Evolutionary conservation across 2,329 filamentous ascomycete genomes (phyloP).

Genomic region (Immersiporthe knoxdaviesiana): DNA sequence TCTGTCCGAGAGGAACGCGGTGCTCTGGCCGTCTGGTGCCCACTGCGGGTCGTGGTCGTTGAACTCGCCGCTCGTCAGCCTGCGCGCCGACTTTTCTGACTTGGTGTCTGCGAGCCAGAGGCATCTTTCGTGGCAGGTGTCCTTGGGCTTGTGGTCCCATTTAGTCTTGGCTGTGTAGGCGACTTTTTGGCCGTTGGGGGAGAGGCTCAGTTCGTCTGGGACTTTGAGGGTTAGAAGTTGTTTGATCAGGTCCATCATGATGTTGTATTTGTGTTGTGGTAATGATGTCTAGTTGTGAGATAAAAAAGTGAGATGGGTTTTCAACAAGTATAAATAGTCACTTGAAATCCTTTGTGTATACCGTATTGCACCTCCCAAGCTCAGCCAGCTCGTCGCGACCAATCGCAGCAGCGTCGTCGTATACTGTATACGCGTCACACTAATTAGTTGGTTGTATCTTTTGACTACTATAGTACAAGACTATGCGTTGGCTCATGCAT

Average conservation of each 20-base stretch:
- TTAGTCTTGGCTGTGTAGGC: not conserved
- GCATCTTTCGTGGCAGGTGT: not conserved
- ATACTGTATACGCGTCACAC: not conserved
- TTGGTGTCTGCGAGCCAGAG: constrained; percentile 15
- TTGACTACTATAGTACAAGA: not conserved
- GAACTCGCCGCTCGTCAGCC: constrained; percentile 11
- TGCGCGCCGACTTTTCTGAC: constrained; percentile 4
- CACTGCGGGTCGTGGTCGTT: constrained; percentile 16
- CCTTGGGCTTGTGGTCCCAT: not conserved
- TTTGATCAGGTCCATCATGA: constrained; percentile 2
- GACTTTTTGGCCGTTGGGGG: constrained; percentile 29
- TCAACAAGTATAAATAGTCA: no score
- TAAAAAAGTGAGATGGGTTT: no score
- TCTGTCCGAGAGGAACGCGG: constrained; percentile 12
- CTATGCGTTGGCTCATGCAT: not conserved
- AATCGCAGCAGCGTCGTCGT: no score
- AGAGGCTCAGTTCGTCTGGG: constrained; percentile 45
- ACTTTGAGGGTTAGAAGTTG: constrained; percentile 2
- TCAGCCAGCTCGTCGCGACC: no score
- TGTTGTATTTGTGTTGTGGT: not conserved
- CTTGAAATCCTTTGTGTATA: not conserved
- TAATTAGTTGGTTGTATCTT: not conserved
- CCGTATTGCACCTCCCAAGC: not conserved
- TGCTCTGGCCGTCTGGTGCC: constrained; percentile 12
- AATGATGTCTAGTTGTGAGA: no score